These are phyloP conservation scores for Clitopilus passeckerianus DNA, from an alignment of 768 basidiomycete genomes.

Conservation along the genomic window DNA sequence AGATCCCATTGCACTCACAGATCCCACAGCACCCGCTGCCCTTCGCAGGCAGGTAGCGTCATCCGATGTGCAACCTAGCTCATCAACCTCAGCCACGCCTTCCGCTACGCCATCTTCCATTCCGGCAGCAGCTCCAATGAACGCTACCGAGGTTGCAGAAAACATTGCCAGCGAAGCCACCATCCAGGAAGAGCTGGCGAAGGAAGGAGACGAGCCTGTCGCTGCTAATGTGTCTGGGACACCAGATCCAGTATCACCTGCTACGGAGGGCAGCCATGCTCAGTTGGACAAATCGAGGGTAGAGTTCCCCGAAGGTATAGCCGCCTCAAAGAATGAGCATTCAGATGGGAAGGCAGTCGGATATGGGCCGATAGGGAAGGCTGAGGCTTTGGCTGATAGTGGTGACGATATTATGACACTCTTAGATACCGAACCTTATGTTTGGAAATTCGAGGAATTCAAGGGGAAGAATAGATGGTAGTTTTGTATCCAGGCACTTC, in stretches of 20 bases:
- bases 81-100: not conserved
- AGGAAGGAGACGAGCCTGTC: constrained; percentile 9
- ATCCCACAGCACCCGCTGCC: not conserved
- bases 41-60: not conserved
- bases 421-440: constrained; percentile 28
- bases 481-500: not conserved
- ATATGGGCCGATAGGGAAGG: not conserved
- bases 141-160: not conserved
- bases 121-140: constrained; percentile 5
- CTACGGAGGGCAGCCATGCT: not conserved
- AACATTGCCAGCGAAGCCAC: constrained; percentile 8
- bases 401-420: constrained; percentile 12
- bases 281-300: not conserved
- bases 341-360: not conserved
- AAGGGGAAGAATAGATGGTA: constrained; percentile 8
- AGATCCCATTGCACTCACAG: not conserved
- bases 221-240: not conserved
- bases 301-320: not conserved
- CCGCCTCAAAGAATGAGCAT: not conserved
- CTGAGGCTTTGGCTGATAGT: not conserved
- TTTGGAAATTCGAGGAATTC: constrained; percentile 28
- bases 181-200: constrained; percentile 5
- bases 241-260: not conserved
- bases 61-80: not conserved
- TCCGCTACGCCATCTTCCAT: not conserved